These are phyloP conservation scores for Collybiopsis luxurians DNA, from an alignment of 768 basidiomycete species.

Conservation along the genomic window DNA sequence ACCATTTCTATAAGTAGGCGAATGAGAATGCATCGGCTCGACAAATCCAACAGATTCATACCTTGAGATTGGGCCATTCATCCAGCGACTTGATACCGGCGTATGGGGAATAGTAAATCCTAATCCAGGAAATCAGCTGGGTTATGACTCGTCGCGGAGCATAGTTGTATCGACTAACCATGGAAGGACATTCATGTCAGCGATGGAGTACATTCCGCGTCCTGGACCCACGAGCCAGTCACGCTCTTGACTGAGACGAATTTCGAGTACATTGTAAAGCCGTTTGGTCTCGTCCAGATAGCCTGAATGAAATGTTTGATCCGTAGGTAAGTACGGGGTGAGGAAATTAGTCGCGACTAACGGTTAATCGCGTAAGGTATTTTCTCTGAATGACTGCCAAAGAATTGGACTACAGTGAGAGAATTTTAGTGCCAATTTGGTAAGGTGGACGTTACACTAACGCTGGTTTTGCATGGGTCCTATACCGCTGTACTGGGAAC, in stretches of 20 bases:
- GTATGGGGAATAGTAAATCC: conserved; percentile 50
- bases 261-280: conserved; percentile 80
- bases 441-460: conserved; percentile 7
- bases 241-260: conserved; percentile 58
- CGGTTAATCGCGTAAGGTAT: conserved; percentile 69
- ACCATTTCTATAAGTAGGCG: neutral
- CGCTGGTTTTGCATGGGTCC: conserved; percentile 86
- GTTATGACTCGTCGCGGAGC: neutral
- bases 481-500: conserved; percentile 24
- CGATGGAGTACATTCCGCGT: conserved; percentile 64
- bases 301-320: conserved; percentile 37
- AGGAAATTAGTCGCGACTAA: conserved; percentile 22
- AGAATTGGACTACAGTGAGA: conserved; percentile 56
- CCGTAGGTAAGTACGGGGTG: conserved; percentile 5
- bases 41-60: conserved; percentile 10
- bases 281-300: conserved; percentile 82
- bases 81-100: conserved; percentile 57
- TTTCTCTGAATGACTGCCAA: conserved; percentile 61
- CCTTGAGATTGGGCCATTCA: conserved; percentile 64
- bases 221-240: conserved; percentile 82
- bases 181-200: conserved; percentile 66
- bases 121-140: conserved; percentile 19
- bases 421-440: neutral
- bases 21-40: too few species aligned
- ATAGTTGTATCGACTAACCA: conserved; percentile 45